Conservation (phyloP, 192 early-diverging fungal genomes). For the Coemansia sp. region DNA sequence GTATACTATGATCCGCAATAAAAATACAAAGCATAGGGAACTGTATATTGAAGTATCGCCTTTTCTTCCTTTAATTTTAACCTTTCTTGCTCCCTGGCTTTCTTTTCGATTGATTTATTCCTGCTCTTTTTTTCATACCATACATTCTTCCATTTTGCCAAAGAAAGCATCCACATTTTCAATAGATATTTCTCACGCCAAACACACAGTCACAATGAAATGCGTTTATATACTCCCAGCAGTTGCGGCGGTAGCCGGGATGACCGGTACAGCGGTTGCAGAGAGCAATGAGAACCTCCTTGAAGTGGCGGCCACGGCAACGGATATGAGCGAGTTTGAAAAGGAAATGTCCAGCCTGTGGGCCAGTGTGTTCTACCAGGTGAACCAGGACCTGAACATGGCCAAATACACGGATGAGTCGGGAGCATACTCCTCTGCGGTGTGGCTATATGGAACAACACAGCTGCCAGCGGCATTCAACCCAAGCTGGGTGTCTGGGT, state of each 20-base stretch:
- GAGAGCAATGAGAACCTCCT: constrained; percentile 16
- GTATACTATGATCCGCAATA: too few species aligned
- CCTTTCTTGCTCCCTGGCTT: too few species aligned
- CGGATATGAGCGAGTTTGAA: constrained; percentile 23
- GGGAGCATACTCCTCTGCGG: constrained; percentile 18
- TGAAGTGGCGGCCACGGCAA: constrained; percentile 16
- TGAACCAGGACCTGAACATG: constrained; percentile 30
- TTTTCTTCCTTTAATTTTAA: too few species aligned
- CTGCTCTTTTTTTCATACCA: too few species aligned
- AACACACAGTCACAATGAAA: background rate
- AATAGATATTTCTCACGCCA: background rate
- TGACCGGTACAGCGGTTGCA: background rate
- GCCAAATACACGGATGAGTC: constrained; percentile 6
- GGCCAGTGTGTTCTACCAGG: constrained; percentile 40
- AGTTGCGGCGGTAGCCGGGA: background rate
- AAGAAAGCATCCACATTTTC: background rate
- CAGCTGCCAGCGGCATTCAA: constrained; percentile 24
- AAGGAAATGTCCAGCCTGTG: constrained; percentile 17
- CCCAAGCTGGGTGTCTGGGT: constrained; percentile 25
- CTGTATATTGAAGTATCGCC: too few species aligned
- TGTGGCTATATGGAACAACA: constrained; percentile 41
- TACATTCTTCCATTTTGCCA: background rate
- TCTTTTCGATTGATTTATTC: too few species aligned
- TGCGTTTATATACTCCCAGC: background rate
- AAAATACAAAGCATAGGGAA: too few species aligned